Base-by-base conservation (phyloP, 768 basidiomycete species). In the Suillus weaverae region DNA sequence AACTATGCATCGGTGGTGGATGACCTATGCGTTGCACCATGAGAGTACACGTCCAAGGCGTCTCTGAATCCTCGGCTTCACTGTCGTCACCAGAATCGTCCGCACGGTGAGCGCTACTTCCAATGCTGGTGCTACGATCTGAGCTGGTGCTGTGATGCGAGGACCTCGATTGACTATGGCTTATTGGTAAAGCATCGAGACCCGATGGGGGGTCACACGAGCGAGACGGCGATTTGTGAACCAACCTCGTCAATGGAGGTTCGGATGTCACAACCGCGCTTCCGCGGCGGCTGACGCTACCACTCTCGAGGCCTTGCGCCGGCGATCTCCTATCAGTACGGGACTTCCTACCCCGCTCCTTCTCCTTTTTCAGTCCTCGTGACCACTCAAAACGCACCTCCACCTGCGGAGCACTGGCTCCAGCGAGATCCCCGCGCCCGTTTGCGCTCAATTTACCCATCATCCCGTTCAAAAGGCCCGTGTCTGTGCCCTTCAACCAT, bases 31-130 rank as follows among this genome's bases (percentile, higher is more conserved):
- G 79, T 26, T 88, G 84, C 39, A 90, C 80, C 65, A 88, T 86
- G 68, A 95, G 81, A n/a, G 86, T 87, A 72, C 96, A 98, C 54
- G 89, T 88, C 95, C 95, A 99, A 0, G 97, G 95, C 30, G 94
- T 95, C 76, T 99, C 96, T 51, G 92, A 94, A 72, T 98, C 97
- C 73, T 99, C 96, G 0, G 95, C 92, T 68, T 99, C 97, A 65
- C 92, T 94, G 53, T 95, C 94, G 18, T 91, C 89, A 0, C 83
- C 93, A 2, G 85, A 83, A 56, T 88, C 87, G 16, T 75, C 50
- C 10, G 71, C 67, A n/a, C 35, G 67, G 43, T 73, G 66, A 1
- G 64, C 54, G 54, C 68, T 65, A n/a, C 71, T 72, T 18, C 32
- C 57, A 36, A 64, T 32, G 66, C 72, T 77, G 13, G 67, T 73